Conservation (phyloP, 1,284 basidiomycete genomes). For the Ceratobasidium sp. region DNA sequence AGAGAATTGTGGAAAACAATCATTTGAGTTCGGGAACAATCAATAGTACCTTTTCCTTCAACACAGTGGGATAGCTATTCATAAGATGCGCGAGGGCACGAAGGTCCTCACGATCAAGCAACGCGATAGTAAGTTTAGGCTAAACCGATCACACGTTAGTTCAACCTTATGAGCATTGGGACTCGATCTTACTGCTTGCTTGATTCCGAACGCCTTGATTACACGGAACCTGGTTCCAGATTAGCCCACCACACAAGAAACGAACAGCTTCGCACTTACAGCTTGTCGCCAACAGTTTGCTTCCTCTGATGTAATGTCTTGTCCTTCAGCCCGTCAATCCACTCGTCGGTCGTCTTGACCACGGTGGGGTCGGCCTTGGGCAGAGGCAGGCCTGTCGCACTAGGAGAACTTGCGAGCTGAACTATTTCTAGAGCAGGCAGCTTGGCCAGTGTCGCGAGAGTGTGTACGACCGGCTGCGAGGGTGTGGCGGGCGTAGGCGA, state of each 20-base stretch:
- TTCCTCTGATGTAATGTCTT: slow-evolving; percentile 74
- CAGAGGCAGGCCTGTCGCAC: slow-evolving; percentile 65
- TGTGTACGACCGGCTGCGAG: slow-evolving; percentile 50
- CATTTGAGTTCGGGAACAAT: slow-evolving; percentile 35
- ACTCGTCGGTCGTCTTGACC: slow-evolving; percentile 74
- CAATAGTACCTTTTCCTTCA: slow-evolving; percentile 71
- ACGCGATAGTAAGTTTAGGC: slow-evolving; percentile 81
- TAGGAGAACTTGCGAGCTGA: slow-evolving; percentile 56
- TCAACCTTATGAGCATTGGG: not conserved
- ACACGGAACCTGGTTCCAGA: slow-evolving; percentile 66
- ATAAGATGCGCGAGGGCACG: slow-evolving; percentile 82
- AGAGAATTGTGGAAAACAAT: slow-evolving; percentile 16
- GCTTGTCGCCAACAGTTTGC: slow-evolving; percentile 79
- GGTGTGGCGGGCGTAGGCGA: slow-evolving; percentile 56
- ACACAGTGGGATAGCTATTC: slow-evolving; percentile 81
- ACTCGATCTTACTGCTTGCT: slow-evolving; percentile 67
- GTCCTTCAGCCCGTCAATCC: slow-evolving; percentile 72
- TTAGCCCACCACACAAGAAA: not conserved
- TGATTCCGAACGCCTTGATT: slow-evolving; percentile 78
- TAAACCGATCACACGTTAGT: slow-evolving; percentile 46
- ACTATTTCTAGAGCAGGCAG: slow-evolving; percentile 76
- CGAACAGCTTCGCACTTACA: slow-evolving; percentile 52
- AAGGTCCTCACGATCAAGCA: slow-evolving; percentile 85
- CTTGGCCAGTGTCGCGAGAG: slow-evolving; percentile 50
- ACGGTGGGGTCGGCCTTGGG: slow-evolving; percentile 74